Base-by-base conservation (phyloP, 2,329 filamentous ascomycete species). In the Aspergillus oerlinghausenensis region DNA sequence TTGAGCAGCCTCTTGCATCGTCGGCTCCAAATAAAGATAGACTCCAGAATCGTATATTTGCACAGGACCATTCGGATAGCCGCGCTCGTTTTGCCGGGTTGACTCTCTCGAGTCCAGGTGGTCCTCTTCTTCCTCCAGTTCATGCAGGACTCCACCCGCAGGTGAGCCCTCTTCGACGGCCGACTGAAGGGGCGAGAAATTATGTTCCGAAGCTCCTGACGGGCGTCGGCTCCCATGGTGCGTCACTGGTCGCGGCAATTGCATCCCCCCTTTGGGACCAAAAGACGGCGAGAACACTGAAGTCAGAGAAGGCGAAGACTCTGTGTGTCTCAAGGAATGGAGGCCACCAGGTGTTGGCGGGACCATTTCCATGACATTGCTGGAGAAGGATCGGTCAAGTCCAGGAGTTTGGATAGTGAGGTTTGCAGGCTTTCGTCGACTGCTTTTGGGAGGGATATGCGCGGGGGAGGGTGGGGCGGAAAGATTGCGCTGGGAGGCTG, bases 51-150 rank as follows among this genome's bases (percentile, higher is more conserved):
- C 83, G 61, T 87, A 86, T 23, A 87, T 86, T 60, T 80, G 81
- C 45, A 87, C 84, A 0, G 84, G 84, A 1, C 84, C 84, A 62
- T 87, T 80, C 0, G 84, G 84, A 64, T 87, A 87, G 5, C 84
- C 83, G 54, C 82, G 82, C 38, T 84, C 84, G 66, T 83, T 84
- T 62, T 83, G 82, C 65, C 85, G 83, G 29, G 80, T 79, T 8
- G 84, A 87, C 58, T 85, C 80, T 40, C 83, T 81, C 4, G 74
- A 73, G 51, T 71, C 67, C 8, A 73, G 66, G 56, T 72, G 69
- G 50, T 77, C 76, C 48, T 77, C 75, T 58, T 84, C 81, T 66
- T 84, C 81, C 61, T 78, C 73, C 61, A 81, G 69, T 56, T 82
- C 80, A 47, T 75, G 72, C 3, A 79, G 68, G 29, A 72, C 68